Evolutionary conservation across 225 moss, liverwort and hornwort genomes (phyloP), one percentile per base, ranked within the genome.

Genomic region (Pseudisothecium myosuroides): DNA sequence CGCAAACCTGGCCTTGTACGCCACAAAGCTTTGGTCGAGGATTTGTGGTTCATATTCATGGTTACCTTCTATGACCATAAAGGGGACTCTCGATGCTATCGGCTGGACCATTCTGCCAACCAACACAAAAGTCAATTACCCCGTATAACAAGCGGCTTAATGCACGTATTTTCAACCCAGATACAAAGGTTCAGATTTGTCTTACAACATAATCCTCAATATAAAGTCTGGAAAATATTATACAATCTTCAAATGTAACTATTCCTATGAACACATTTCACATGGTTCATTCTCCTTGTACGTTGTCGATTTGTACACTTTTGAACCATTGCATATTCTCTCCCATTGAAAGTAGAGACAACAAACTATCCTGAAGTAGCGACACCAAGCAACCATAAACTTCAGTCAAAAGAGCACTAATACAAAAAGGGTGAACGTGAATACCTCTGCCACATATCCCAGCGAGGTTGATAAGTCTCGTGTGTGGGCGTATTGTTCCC

Each of bases 21-120:
- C 80, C 59, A 94, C 97, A 86, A 95, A 97, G 20, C 84, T 88
- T 64, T 93, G 81, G 66, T 86, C 26, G 77, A 94, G 75, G 66
- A 94, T 94, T 85, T 99, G 99, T 47, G 88, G 12, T 89, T 99
- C 99, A 79, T 92, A 72, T 89, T 99, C 99, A 87, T 99, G 98
- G 59, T 99, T 99, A 73, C 98, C 98, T 90, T 96, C 97, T n/a
- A 96, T 97, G 50, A 96, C 96, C 99, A 99, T 99, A 69, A 95
- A 92, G 29, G 99, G 99, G 26, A 97, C 93, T 71, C 59, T 86
- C 34, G 97, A 96, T 27, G 95, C 74, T 80, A 97, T 75, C 52
- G 99, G 97, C 95, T 97, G 95, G 87, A 99, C 83, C 90, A 99
- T 96, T 91, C 99, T 98, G 95, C 77, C 21, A 79, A 85, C 56